These are phyloP conservation scores for Poterioochromonas sp. DNA, from an alignment of 352 stramenopile species.

Conservation along the genomic window DNA sequence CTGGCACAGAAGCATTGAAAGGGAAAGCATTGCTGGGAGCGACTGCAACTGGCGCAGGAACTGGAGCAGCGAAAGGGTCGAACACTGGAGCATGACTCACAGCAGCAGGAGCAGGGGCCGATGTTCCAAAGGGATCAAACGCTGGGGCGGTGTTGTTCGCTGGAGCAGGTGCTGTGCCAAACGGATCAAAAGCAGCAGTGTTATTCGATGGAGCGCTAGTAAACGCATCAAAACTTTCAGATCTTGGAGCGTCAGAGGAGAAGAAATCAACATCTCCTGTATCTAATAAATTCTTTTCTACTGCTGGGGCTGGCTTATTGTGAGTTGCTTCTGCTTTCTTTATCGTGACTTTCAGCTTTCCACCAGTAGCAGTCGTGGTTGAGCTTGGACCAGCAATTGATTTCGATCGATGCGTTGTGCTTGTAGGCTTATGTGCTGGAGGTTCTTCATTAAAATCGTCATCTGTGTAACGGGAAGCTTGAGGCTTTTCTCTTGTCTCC, in stretches of 20 bases:
- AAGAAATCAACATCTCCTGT: background rate
- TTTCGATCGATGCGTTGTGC: background rate
- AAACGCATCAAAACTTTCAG: background rate
- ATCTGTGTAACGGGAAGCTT: background rate
- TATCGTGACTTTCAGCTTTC: slow-evolving; percentile 23
- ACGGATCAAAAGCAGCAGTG: slow-evolving; percentile 10
- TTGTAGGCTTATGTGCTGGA: too few relatives aligned
- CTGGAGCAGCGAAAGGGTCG: background rate
- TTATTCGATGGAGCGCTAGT: background rate
- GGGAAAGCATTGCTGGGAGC: background rate
- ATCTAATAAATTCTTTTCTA: slow-evolving; percentile 10
- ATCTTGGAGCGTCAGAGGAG: too few relatives aligned
- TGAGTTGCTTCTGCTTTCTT: background rate
- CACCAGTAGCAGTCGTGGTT: background rate
- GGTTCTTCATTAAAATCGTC: background rate
- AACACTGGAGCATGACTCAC: background rate
- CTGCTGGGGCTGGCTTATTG: background rate
- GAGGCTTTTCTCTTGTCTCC: background rate
- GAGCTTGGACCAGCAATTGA: too few relatives aligned
- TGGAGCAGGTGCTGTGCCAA: slow-evolving; percentile 2
- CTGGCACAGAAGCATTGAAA: background rate
- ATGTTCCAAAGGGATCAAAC: slow-evolving; percentile 34
- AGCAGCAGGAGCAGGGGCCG: background rate
- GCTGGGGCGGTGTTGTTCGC: background rate
- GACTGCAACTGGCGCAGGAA: slow-evolving; percentile 21